Conservation (phyloP, 257 asterid species). For the Gynochthodes officinalis region DNA sequence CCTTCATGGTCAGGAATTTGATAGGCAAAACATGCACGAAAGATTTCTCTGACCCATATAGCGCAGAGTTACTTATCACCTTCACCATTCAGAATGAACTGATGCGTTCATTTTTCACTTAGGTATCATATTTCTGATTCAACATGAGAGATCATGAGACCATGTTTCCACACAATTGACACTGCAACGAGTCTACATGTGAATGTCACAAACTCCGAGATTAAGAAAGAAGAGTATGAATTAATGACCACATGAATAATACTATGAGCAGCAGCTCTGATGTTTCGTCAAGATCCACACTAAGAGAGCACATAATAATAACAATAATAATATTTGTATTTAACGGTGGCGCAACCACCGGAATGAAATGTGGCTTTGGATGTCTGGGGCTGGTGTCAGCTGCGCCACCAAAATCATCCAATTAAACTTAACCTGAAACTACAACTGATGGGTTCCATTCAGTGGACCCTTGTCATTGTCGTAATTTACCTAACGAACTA, state of each 20-base stretch:
- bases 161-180: too few species aligned
- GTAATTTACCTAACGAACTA: not conserved
- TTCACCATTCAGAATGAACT: too few species aligned
- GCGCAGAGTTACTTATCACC: too few species aligned
- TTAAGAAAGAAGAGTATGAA: not conserved
- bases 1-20: too few species aligned
- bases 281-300: not conserved
- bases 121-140: too few species aligned
- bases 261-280: not conserved
- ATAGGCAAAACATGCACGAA: too few species aligned
- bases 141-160: too few species aligned
- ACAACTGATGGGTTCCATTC: not conserved
- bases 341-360: constrained; percentile 30
- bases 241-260: not conserved
- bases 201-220: not conserved
- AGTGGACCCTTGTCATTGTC: not conserved
- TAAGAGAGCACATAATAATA: not conserved
- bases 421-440: not conserved
- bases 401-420: not conserved
- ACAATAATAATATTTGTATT: too few species aligned
- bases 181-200: too few species aligned
- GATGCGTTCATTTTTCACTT: too few species aligned
- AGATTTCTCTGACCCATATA: too few species aligned
- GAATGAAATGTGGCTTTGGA: constrained; percentile 25
- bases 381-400: not conserved